Evolutionary conservation across 176 grass and related monocot genomes (phyloP).

Genomic region (Triticum urartu): DNA sequence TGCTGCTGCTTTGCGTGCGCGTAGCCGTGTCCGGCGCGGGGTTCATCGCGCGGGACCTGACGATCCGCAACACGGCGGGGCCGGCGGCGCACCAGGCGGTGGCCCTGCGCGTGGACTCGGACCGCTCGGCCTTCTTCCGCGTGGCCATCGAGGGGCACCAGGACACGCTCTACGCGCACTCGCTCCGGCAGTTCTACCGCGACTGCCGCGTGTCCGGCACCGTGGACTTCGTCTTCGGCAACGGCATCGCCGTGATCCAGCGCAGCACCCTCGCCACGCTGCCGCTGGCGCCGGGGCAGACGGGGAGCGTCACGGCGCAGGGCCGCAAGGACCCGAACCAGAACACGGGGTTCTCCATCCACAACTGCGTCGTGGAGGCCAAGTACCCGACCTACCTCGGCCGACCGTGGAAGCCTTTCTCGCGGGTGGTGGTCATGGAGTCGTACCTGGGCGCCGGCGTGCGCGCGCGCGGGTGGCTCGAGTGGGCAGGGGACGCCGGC

Average conservation of each 20-base stretch:
- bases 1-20: not conserved
- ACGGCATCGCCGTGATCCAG: constrained; percentile 66
- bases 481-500: constrained; percentile 48
- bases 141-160: constrained; percentile 78
- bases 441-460: constrained; percentile 64
- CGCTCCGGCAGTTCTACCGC: constrained; percentile 84
- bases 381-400: constrained; percentile 64
- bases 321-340: constrained; percentile 62
- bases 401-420: constrained; percentile 83
- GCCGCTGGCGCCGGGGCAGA: constrained; percentile 43
- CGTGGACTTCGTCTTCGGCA: constrained; percentile 89
- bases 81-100: constrained; percentile 62
- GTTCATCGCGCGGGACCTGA: constrained; percentile 77
- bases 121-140: constrained; percentile 85
- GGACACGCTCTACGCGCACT: constrained; percentile 92
- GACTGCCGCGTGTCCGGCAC: constrained; percentile 72
- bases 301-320: constrained; percentile 67
- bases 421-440: constrained; percentile 74
- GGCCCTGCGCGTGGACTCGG: constrained; percentile 78
- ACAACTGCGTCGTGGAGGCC: constrained; percentile 57
- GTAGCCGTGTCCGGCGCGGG: constrained; percentile 67
- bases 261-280: constrained; percentile 39
- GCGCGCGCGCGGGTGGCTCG: constrained; percentile 62
- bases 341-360: constrained; percentile 72
- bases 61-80: constrained; percentile 79